Base-by-base conservation (phyloP, 2,329 filamentous ascomycete genomes). In the Phoma sp. region DNA sequence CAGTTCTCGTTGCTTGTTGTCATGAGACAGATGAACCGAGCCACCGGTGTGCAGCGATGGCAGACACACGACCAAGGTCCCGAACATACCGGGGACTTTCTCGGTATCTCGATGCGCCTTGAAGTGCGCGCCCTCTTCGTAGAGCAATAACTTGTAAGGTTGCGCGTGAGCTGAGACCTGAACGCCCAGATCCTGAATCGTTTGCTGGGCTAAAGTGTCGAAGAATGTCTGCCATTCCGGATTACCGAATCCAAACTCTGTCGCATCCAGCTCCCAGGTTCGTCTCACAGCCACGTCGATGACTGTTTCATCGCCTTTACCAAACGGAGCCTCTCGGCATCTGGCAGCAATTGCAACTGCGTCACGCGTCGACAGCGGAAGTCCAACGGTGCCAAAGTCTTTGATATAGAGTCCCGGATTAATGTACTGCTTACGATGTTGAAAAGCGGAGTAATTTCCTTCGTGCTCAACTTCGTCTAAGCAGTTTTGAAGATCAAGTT, bases 51-150 rank as follows among this genome's bases (percentile, higher is more conserved):
- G 80, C 3, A 64, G 31, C 0, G 79, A 84, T 0, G 81, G 81
- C 4, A 85, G 69, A 54, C 74, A 77, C 22, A 85, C 67, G 33
- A 81, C 74, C 2, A 85, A 69, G 0, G 79, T 84, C 3, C 79
- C 82, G 56, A 85, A 77, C 77, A 82, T 82, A 17, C 76, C 75
- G 0, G 77, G 75, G 0, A 69, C 72, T 43, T 82, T 82, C 55
- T 82, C 78, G 0, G 75, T 79, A 63, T 82, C 79, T 27, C 75
- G 75, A 55, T 81, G 78, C 0, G 77, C 55, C 59, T 81, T 80
- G 65, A 81, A 82, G 69, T 81, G 79, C 4, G 79, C 78, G 0
- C 80, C 82, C 47, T 80, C 73, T 45, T 81, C 80, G 62, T 83
- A 84, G 65, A 84, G 52, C 67, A 84, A 49, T 22, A 62, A 40